Conservation (phyloP, 116 monocot genomes). For the Cymodocea nodosa region DNA sequence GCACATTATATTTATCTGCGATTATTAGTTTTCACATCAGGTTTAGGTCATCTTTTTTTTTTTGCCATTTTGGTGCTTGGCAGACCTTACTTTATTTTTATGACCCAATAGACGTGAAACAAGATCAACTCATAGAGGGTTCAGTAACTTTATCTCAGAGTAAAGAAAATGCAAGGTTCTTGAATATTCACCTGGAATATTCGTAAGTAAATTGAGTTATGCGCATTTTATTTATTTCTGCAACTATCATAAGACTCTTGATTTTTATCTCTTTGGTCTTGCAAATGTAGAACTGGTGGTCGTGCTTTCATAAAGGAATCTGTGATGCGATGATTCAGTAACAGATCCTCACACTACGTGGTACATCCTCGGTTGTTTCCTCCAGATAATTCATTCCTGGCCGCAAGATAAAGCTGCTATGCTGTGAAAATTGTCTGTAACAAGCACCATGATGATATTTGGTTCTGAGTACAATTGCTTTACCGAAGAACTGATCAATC, state of each 20-base stretch:
- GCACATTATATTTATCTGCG: no score
- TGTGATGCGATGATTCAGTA: conserved; percentile 47
- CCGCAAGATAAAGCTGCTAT: no score
- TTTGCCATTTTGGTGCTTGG: conserved; percentile 1
- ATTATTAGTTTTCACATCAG: not conserved
- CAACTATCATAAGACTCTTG: not conserved
- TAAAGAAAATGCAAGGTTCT: conserved; percentile 63
- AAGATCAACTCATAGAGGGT: conserved; percentile 83
- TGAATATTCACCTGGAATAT: conserved; percentile 88
- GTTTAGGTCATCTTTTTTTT: not conserved
- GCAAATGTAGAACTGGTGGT: conserved; percentile 47
- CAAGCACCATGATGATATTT: no score
- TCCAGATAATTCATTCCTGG: no score
- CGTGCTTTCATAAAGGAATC: conserved; percentile 79
- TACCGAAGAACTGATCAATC: no score
- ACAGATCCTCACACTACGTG: no score
- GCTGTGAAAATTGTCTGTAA: no score
- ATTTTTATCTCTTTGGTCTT: not conserved
- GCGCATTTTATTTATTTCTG: not conserved
- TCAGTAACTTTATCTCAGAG: conserved; percentile 74
- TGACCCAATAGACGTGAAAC: conserved; percentile 77
- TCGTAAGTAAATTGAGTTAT: conserved; percentile 31
- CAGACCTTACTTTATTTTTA: conserved; percentile 86
- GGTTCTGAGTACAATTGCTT: no score
- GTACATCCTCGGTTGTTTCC: no score